Evolutionary conservation across 768 basidiomycete genomes (phyloP), one percentile per base, ranked within the genome.

Genomic region (Rhodotorula taiwanensis): DNA sequence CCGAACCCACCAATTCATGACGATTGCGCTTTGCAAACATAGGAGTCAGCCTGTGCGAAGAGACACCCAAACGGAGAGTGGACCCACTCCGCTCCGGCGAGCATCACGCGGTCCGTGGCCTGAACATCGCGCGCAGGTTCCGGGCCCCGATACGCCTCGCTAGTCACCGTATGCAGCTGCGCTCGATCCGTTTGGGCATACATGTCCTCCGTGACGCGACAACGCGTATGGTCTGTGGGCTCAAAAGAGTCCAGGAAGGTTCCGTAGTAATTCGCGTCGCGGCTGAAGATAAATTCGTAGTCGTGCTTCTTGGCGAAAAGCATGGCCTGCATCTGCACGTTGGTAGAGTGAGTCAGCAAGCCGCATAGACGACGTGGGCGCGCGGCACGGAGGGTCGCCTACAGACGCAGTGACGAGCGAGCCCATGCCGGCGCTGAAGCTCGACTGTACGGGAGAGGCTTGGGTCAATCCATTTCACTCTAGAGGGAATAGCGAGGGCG

Each of bases 191-290:
- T 11, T 60, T 58, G 15, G 2, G 15, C 0, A n/a, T n/a, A n/a
- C n/a, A n/a, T n/a, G n/a, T n/a, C n/a, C n/a, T 64, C 62, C 2
- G 44, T 25, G 0, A 52, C 23, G 27, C 31, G 45, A 39, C 62
- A 64, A 2, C 27, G 14, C n/a, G 34, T 42, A 8, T 34, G 36
- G 15, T 39, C 13, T 0, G 47, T 30, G 0, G 62, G 56, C 4
- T 23, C 25, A 41, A 58, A 58, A 6, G 21, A 16, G 47, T 64
- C 62, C 28, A 49, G 56, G 62, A 54, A 58, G 16, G 44, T 23
- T 23, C 62, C 62, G 62, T 64, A 64, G 13, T 41, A 9, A 41
- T 58, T 58, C 1, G 39, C 47, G 3, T 42, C 52, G 33, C 62
- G 50, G 14, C n/a, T 28, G 39, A 64, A 53, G 7, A 64, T n/a